Evolutionary conservation across 2,329 filamentous ascomycete species (phyloP).

Genomic region (Incumbomyces delicatus): DNA sequence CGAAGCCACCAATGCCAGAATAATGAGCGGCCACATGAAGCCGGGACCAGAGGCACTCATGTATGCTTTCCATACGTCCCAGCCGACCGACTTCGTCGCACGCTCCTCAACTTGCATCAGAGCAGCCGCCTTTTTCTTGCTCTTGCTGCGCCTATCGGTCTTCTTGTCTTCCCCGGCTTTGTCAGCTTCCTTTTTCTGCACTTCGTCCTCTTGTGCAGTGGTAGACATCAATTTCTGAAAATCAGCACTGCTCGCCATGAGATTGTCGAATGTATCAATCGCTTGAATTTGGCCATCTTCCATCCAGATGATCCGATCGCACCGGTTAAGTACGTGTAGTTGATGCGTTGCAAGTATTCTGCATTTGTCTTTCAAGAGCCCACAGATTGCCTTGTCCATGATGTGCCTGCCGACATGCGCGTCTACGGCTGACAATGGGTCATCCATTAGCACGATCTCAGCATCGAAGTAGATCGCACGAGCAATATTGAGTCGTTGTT

Average conservation of each 20-base stretch:
- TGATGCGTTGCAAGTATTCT: slow-evolving; percentile 90
- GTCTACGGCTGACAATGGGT: slow-evolving; percentile 48
- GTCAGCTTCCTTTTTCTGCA: slow-evolving; percentile 35
- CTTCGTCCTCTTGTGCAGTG: slow-evolving; percentile 53
- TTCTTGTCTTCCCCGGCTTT: slow-evolving; percentile 41
- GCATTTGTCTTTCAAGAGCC: slow-evolving; percentile 78
- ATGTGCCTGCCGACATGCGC: slow-evolving; percentile 58
- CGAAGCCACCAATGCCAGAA: slow-evolving; percentile 57
- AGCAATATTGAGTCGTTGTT: slow-evolving; percentile 90
- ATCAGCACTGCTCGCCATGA: slow-evolving; percentile 67
- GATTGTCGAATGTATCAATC: slow-evolving; percentile 77
- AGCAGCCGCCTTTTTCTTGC: slow-evolving; percentile 36
- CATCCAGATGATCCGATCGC: slow-evolving; percentile 89
- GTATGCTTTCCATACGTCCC: slow-evolving; percentile 70
- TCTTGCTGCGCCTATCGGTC: slow-evolving; percentile 35
- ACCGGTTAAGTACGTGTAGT: slow-evolving; percentile 80
- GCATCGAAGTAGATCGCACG: slow-evolving; percentile 59
- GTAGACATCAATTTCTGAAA: slow-evolving; percentile 79
- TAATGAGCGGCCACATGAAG: slow-evolving; percentile 54
- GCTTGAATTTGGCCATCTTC: slow-evolving; percentile 75
- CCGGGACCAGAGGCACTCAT: slow-evolving; percentile 64
- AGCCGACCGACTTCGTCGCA: slow-evolving; percentile 66
- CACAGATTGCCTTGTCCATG: slow-evolving; percentile 89
- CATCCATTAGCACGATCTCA: slow-evolving; percentile 55
- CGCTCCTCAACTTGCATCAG: slow-evolving; percentile 44